Evolutionary conservation across 805 yeast genomes (phyloP), one percentile per base, ranked within the genome.

Genomic region (Candida pseudofarinosa): DNA sequence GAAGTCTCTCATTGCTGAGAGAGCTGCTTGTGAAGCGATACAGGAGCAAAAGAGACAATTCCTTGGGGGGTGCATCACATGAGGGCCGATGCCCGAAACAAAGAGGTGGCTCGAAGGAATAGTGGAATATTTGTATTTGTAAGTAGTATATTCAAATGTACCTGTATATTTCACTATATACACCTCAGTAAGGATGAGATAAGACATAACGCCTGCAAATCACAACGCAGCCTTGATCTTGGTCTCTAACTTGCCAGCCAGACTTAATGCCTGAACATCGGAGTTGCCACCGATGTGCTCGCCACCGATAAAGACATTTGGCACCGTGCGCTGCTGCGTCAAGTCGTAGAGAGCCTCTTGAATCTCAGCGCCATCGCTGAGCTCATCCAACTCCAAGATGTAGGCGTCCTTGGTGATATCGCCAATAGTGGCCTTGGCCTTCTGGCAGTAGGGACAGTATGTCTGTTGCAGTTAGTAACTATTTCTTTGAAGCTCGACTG

Each of bases 221-320:
- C n/a, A n/a, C n/a, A n/a, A n/a, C n/a, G n/a, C 71, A 51, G 71
- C 69, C 55, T 65, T 67, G 48, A 67, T 60, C 49, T 61, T 56
- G 33, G 51, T 44, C 45, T 74, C 78, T 58, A 88, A 77, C 64
- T 81, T 61, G 53, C 85, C 93, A 37, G 64, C 55, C 18, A 80
- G 73, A 52, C 78, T 73, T 62, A 90, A 76, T 41, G 76, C 73
- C 68, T 89, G 95, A 50, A 91, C 71, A 54, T 88, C 96, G 33
- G 90, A 83, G 77, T 89, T 88, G 48, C 99, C 99, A 47, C 99
- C 99, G 58, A 91, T 80, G 73, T 89, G 97, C 68, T 90, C 77
- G 47, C 96, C 97, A 38, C 75, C 81, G 62, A 91, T 88, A 71
- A 85, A 91, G 54, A 91, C 77, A 63, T 85, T 89, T 49, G 99